Base-by-base conservation (phyloP, 2,329 filamentous ascomycete species). In the Plectosphaerella cucumerina region DNA sequence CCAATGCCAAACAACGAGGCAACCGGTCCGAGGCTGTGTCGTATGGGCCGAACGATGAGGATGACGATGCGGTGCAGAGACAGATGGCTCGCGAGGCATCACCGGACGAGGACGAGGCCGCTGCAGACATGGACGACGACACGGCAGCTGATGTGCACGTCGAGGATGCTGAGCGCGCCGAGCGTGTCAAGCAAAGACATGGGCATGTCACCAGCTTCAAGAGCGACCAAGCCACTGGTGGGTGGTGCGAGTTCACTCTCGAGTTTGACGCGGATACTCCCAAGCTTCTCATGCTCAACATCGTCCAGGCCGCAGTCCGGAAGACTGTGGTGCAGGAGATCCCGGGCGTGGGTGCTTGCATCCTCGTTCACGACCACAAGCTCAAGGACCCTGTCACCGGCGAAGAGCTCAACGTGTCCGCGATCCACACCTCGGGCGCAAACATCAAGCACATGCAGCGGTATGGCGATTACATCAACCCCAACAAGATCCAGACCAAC, bases 361-460 rank as follows among this genome's bases (percentile, higher is more conserved):
- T 85, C 14, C 78, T 82, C 55, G 85, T 86, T 44, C 71, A 77
- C 12, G 72, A 82, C 41, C 84, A 88, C 55, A 79, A 80, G 52
- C 60, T 76, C 10, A 66, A 67, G 39, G 73, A 81, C 53, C 59
- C 68, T 3, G 60, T 61, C 15, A 79, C 76, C 4, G 78, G 77
- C 41, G 71, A 78, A 54, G 70, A 75, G 54, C 62, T 69, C 52
- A 71, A 74, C 52, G 71, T 81, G 50, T 66, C 77, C 3, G 76
- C 85, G 42, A 82, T 97, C 50, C 81, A 90, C 60, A 93, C 90
- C 2, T 82, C 87, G 22, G 94, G 94, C 53, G 87, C 92, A 60
- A 99, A 97, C 69, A 76, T 99, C 41, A 78, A 82, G 57, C 92
- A 92, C 22, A 96, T 99, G 87, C 91, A 94, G 66, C 85, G 88